Percentiles rank a stretch among this genome's conserved stretches.
phyloP scores from a whole-genome alignment of 495 filamentous ascomycete species.

The Oidiodendron maius region DNA sequence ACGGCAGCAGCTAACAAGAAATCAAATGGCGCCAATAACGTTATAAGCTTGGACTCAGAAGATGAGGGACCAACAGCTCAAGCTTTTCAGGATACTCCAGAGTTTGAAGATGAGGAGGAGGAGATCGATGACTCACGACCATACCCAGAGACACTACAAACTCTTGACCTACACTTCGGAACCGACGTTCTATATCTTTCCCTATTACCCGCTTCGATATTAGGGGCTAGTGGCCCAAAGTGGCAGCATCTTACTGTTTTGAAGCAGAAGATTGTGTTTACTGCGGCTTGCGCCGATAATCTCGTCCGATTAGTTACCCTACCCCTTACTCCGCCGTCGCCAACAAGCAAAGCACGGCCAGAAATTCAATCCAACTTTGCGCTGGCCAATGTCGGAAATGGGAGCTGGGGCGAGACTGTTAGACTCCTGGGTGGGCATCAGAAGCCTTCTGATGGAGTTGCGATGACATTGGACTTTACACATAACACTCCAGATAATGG shows the following conservation, averaged over 20 bases:
- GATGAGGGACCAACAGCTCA: conserved; percentile 53
- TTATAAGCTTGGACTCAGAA: conserved; percentile 79
- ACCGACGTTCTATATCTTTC: conserved; percentile 55
- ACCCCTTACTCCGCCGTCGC: conserved; percentile 68
- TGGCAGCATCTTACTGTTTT: conserved; percentile 50
- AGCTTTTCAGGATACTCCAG: conserved; percentile 39
- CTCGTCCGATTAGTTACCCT: conserved; percentile 64
- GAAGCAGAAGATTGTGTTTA: conserved; percentile 60
- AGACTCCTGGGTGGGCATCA: conserved; percentile 52
- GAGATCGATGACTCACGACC: conserved; percentile 37
- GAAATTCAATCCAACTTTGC: conserved; percentile 39
- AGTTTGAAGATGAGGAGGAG: conserved; percentile 53
- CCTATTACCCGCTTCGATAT: conserved; percentile 45
- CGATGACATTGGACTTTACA: conserved; percentile 57
- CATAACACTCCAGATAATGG: conserved; percentile 17
- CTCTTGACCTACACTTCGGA: conserved; percentile 62
- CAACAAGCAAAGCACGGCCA: conserved; percentile 42
- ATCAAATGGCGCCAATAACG: conserved; percentile 45
- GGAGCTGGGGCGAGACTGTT: conserved; percentile 57
- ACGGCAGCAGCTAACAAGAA: conserved; percentile 19
- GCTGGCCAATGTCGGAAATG: conserved; percentile 40
- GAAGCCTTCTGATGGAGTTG: conserved; percentile 56
- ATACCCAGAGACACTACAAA: conserved; percentile 53
- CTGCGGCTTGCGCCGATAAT: conserved; percentile 63
- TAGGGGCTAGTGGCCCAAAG: conserved; percentile 36